Evolutionary conservation across 2,329 filamentous ascomycete genomes (phyloP), one percentile per base, ranked within the genome.

Genomic region (Zasmidium angulare): DNA sequence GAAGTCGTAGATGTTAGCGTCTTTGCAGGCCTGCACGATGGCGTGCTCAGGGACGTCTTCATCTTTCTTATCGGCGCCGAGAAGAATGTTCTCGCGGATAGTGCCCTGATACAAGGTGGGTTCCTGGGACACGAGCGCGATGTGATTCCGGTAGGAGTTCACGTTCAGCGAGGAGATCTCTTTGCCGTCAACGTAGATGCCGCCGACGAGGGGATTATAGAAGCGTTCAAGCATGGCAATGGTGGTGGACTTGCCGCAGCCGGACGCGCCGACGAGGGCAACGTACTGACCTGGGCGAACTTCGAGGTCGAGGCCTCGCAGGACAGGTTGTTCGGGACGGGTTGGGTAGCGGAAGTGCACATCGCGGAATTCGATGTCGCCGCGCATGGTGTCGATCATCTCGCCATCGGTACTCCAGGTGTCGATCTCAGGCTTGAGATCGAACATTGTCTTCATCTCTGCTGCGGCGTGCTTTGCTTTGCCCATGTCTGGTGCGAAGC

Each of bases 321-420:
- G 86, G 0, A 98, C 91, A n/a, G 91, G 90, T 67, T 96, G 91
- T 67, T 96, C 91, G 0, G 91, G 90, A 0, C 95, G 86, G 0
- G 91, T 96, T 0, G 93, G 93, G 71, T 98, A 99, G 46, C 91
- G 86, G 83, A 97, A 98, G 73, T 96, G 91, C 1, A 98, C 92
- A 65, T 96, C 87, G 20, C 89, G 86, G 79, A 99, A 96, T 73
- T 98, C 92, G 63, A 99, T 85, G 12, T 82, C 83, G 23, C 93
- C 93, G 20, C 95, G 85, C 22, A 93, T 82, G 1, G 80, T 70
- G 1, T 84, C 76, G 6, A 96, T 67, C 1, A 76, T 77, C 19
- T 85, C 82, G 17, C 92, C 92, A 0, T 88, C 85, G 0, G 81
- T 67, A 0, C 88, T 89, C 90, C 91, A 96, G 0, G 87, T 86